Conservation (phyloP, 495 filamentous ascomycete genomes). For the Wilcoxina mikolae region DNA sequence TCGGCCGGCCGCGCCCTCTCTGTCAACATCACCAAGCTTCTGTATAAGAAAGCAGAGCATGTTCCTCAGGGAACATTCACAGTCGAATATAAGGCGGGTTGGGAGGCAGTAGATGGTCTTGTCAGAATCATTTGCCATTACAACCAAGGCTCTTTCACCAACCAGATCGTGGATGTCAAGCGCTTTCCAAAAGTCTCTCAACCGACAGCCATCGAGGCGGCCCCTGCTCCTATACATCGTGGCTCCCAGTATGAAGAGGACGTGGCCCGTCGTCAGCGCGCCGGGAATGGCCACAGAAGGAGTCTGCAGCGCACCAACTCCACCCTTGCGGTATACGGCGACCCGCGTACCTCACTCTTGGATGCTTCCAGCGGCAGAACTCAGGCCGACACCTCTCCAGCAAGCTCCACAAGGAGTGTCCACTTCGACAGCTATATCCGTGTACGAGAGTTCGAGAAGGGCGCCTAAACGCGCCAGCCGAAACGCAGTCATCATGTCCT, state of each 20-base stretch:
- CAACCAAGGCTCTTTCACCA: neutral
- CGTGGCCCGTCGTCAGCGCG: neutral
- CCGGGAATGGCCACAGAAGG: neutral
- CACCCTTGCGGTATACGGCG: neutral
- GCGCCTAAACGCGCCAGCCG: too few species aligned
- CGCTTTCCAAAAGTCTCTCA: neutral
- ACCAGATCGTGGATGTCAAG: neutral
- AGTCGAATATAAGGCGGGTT: neutral
- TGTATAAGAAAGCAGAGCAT: slow-evolving; percentile 3
- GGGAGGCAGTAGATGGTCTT: neutral
- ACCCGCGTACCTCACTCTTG: neutral
- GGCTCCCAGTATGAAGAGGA: neutral
- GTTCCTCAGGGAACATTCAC: neutral
- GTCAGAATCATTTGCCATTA: slow-evolving; percentile 1
- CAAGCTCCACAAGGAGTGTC: neutral
- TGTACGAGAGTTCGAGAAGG: slow-evolving; percentile 3
- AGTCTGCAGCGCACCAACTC: neutral
- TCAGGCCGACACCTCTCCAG: neutral
- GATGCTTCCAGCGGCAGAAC: neutral
- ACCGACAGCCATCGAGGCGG: neutral
- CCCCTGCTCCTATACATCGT: neutral
- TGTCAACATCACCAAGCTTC: neutral
- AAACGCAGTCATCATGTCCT: too few species aligned
- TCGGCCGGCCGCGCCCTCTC: neutral
- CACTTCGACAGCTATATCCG: neutral